phyloP scores from a whole-genome alignment of 176 grass and related monocot genomes.

The Alopecurus myosuroides region DNA sequence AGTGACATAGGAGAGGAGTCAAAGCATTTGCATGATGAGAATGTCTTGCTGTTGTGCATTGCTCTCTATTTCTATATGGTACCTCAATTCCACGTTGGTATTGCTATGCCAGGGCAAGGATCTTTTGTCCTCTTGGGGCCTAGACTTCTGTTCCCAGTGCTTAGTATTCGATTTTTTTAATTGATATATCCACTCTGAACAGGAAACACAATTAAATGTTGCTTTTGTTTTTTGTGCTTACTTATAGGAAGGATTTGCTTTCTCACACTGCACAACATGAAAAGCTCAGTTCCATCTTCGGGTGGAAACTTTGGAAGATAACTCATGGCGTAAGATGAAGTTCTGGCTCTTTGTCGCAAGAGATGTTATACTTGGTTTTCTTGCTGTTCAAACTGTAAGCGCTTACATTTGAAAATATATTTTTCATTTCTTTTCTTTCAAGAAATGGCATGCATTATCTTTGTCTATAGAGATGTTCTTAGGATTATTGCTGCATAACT shows the following conservation, averaged over 20 bases:
- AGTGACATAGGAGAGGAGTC: background rate
- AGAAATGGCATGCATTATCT: background rate
- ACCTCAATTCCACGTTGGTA: background rate
- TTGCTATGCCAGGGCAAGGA: background rate
- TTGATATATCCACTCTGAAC: background rate
- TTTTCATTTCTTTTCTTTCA: background rate
- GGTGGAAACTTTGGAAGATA: conserved; percentile 82
- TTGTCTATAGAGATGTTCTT: background rate
- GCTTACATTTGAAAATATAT: background rate
- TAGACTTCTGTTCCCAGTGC: no score
- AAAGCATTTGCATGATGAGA: background rate
- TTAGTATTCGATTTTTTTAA: background rate
- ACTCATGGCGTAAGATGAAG: conserved; percentile 98
- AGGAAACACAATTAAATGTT: background rate
- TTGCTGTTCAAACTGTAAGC: conserved; percentile 90
- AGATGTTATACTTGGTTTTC: conserved; percentile 92
- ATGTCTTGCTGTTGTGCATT: background rate
- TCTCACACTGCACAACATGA: conserved; percentile 98
- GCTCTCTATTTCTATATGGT: background rate
- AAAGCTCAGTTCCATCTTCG: conserved; percentile 94
- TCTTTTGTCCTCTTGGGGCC: background rate
- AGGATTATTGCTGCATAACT: background rate
- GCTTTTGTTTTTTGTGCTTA: conserved; percentile 7
- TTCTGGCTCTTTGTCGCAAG: conserved; percentile 85
- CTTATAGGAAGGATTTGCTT: conserved; percentile 87